These are phyloP conservation scores for Lophiotrema nucula DNA, from an alignment of 495 filamentous ascomycete genomes.

Conservation along the genomic window DNA sequence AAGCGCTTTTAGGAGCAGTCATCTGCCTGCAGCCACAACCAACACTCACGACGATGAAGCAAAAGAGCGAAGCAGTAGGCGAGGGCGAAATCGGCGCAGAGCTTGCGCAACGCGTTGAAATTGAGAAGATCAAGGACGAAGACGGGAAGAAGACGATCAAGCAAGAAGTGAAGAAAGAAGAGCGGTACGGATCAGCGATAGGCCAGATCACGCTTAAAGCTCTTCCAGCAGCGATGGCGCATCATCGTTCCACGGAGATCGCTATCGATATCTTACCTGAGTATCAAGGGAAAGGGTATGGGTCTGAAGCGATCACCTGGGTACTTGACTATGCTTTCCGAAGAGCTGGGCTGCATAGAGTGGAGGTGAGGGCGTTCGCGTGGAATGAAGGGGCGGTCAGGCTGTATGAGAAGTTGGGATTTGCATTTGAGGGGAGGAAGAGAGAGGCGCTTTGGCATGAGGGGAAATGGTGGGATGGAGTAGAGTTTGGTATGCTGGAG, in stretches of 20 bases:
- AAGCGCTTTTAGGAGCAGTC: conserved; percentile 43
- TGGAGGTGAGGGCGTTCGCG: conserved; percentile 44
- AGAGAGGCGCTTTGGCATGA: conserved; percentile 47
- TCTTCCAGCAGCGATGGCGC: conserved; percentile 18
- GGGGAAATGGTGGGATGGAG: conserved; percentile 47
- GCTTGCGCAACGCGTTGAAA: neutral
- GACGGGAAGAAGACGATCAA: no score
- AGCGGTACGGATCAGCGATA: conserved; percentile 23
- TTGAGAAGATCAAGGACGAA: neutral
- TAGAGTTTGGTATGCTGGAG: conserved; percentile 49
- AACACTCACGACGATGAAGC: neutral
- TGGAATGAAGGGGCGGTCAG: conserved; percentile 47
- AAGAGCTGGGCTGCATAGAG: conserved; percentile 48
- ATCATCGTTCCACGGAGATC: conserved; percentile 48
- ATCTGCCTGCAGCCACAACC: conserved; percentile 41
- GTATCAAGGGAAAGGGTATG: conserved; percentile 53
- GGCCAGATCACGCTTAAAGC: conserved; percentile 36
- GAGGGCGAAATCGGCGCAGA: neutral
- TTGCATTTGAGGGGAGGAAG: conserved; percentile 49
- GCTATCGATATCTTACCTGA: conserved; percentile 43
- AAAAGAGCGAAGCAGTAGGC: no score
- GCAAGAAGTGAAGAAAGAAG: neutral
- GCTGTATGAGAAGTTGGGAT: conserved; percentile 51
- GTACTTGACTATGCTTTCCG: conserved; percentile 50
- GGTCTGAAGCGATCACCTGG: conserved; percentile 54